Conservation (phyloP, 2,329 filamentous ascomycete species). For the Nannizziopsis arthrosporioides region DNA sequence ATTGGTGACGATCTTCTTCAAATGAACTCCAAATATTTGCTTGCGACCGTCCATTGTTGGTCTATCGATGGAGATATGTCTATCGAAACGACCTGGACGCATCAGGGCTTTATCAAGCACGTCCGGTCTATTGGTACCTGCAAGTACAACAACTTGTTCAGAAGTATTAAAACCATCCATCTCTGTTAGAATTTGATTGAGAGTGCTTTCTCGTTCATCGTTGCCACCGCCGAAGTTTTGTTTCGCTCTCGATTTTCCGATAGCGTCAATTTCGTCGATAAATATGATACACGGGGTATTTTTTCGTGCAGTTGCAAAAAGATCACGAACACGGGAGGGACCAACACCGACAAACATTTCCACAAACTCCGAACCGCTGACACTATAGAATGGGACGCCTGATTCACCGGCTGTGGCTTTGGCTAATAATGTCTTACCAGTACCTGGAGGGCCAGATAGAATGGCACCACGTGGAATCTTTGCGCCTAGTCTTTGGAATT, state of each 20-base stretch:
- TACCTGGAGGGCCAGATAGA: slow-evolving; percentile 92
- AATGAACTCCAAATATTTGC: slow-evolving; percentile 90
- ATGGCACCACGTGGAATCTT: slow-evolving; percentile 97
- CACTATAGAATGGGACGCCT: slow-evolving; percentile 92
- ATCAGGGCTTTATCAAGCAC: slow-evolving; percentile 90
- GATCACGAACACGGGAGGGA: slow-evolving; percentile 83
- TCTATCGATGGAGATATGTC: slow-evolving; percentile 87
- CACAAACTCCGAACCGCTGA: slow-evolving; percentile 96
- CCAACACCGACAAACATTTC: slow-evolving; percentile 99
- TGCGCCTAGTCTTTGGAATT: slow-evolving; percentile 85
- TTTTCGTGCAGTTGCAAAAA: slow-evolving; percentile 90
- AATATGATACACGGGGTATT: slow-evolving; percentile 98
- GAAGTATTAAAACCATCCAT: slow-evolving; percentile 99
- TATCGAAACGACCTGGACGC: slow-evolving; percentile 91
- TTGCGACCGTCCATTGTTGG: slow-evolving; percentile 94
- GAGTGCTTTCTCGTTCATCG: slow-evolving; percentile 89
- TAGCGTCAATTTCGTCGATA: slow-evolving; percentile 98
- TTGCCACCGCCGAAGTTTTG: slow-evolving; percentile 79
- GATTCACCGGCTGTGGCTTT: slow-evolving; percentile 98
- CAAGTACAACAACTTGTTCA: slow-evolving; percentile 91
- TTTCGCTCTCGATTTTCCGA: slow-evolving; percentile 80
- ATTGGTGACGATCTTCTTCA: slow-evolving; percentile 86
- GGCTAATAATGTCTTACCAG: slow-evolving; percentile 91
- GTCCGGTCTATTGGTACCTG: slow-evolving; percentile 91
- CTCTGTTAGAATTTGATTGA: slow-evolving; percentile 96